Percentiles rank a stretch among this genome's conserved stretches.
phyloP scores from a whole-genome alignment of 768 basidiomycete species.

The Trametes meyenii region DNA sequence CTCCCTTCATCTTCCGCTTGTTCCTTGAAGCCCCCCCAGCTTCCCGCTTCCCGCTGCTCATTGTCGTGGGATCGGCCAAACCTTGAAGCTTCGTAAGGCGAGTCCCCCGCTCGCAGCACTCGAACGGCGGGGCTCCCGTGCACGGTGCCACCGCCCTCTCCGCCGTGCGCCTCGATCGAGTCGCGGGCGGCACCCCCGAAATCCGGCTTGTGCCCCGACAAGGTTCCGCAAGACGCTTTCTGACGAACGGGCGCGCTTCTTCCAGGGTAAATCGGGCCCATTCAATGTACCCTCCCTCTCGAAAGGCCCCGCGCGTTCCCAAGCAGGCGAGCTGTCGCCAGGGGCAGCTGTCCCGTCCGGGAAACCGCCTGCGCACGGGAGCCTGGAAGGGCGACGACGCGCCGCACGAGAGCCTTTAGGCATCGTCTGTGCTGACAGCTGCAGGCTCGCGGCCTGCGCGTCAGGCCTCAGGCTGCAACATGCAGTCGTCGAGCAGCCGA shows the following conservation, averaged over 20 bases:
- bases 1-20: neutral
- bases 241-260: conserved; percentile 13
- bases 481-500: too few relatives aligned
- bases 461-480: too few relatives aligned
- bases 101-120: too few relatives aligned
- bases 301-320: conserved; percentile 8
- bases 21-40: neutral
- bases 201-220: conserved; percentile 10
- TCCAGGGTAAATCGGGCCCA: conserved; percentile 13
- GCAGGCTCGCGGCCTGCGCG: too few relatives aligned
- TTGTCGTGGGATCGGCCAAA: neutral
- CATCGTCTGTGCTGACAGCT: too few relatives aligned
- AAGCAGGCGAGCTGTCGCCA: conserved; percentile 11
- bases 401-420: neutral
- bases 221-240: conserved; percentile 13
- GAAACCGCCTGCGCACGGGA: too few relatives aligned
- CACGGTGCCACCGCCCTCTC: neutral
- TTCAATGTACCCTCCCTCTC: neutral
- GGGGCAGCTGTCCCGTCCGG: neutral
- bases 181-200: conserved; percentile 7
- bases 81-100: neutral
- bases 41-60: neutral
- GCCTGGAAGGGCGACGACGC: too few relatives aligned
- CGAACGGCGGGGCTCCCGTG: neutral
- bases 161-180: neutral